Base-by-base conservation (phyloP, 345 rosid genomes). In the Bruguiera sexangula region DNA sequence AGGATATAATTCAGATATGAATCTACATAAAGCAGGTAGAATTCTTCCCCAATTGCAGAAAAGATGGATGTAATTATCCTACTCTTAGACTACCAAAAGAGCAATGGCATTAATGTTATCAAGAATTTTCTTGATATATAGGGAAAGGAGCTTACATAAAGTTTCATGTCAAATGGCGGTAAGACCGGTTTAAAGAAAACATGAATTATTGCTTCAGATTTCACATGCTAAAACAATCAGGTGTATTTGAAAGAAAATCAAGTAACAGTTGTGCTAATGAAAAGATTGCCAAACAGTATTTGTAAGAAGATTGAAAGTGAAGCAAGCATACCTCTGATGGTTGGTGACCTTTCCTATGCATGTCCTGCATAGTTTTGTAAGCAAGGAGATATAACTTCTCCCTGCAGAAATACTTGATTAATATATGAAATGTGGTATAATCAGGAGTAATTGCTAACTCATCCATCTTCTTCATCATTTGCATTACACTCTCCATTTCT, bases 361-460 rank as follows among this genome's bases (percentile, higher is more conserved):
- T 89, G 79, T 94, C 98, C 78, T 70, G 78, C 75, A 83, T 65
- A 65, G 88, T 91, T 76, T 64, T 89, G 73, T 85, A 94, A 36
- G 98, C 98, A 76, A 94, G 97, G 16, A 89, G 76, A 78, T 87
- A 88, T 62, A 91, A 50, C 73, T 82, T 85, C 84, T 94, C 95
- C 85, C 84, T 94, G 54, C 82, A 82, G 83, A 91, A 87, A 77
- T 89, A 94, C 76, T 91, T 91, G 62, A 89, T 83, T 54, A 94
- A 85, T 73, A 89, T 89, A 73, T 86, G 88, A 67, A 84, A 94
- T 31, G 97, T 94, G 53, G 82, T 85, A 72, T 82, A 79, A 79
- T 88, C 91, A 5, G 99, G 97, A 79, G 73, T 81, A 61, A 91
- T 82, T 11, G 86, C 85, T 60, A 78, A 73, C 72, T 91, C 96